Base-by-base conservation (phyloP, 371 early-diverging fungal species). In the Nematocida ironsii region DNA sequence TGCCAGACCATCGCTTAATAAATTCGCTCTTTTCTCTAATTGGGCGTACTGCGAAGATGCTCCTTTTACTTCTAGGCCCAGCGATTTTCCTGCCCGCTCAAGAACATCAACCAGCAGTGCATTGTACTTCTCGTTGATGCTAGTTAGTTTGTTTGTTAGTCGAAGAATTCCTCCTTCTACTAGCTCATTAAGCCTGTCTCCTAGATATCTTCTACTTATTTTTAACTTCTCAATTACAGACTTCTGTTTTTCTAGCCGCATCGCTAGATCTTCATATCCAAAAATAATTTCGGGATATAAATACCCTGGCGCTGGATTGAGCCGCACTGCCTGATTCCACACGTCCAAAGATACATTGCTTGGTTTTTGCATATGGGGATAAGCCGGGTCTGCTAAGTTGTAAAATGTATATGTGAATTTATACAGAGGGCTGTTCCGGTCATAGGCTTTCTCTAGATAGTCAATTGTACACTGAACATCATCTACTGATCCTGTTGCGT, bases 401-500 rank as follows among this genome's bases (percentile, higher is more conserved):
- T 86, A 86, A 54, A 87, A 87, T 2, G 73, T 71, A 73, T 86
- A 84, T n/a, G 56, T 83, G 73, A 87, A 87, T 72, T 87, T 87
- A 48, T 86, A 87, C 42, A 61, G 33, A 2, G 73, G 83, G 7
- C 83, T 84, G 11, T 44, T 44, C 13, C 84, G 75, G 57, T 84
- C 67, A 72, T 87, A 87, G 25, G 70, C 52, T 33, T 76, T 83
- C 61, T 86, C 86, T 39, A 86, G 39, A 71, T 83, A 75, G 25
- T 75, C 76, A 5, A 75, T 13, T 2, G 42, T 44, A 23, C 54
- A 40, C 20, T n/a, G 68, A 47, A 56, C 33, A 27, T 75, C 76
- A 23, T 54, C 44, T 1, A 33, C 23, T 25, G 60, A 60, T 11
- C 60, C 60, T 9, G 60, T 60, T 9, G 60, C 60, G 2, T 60